phyloP scores from a whole-genome alignment of 768 basidiomycete species.

The Phaffia australis region DNA sequence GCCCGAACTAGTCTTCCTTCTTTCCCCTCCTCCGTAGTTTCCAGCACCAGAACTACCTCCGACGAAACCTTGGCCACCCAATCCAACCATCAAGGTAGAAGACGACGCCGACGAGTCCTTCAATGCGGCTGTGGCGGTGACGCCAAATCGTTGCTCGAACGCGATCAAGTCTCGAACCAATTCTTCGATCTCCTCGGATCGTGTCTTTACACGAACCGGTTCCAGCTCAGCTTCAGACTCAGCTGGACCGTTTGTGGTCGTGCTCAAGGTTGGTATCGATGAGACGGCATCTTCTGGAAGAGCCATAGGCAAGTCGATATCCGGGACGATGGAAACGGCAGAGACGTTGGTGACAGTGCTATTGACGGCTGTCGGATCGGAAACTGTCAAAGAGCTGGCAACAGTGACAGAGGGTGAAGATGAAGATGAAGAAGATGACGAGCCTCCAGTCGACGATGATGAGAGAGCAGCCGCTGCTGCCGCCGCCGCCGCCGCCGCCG shows the following conservation, averaged over 20 bases:
- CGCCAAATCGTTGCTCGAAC: constrained; percentile 24
- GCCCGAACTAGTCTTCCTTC: constrained; percentile 9
- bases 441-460: too few species aligned
- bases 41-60: background rate
- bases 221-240: background rate
- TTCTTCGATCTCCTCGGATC: constrained; percentile 24
- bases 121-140: background rate
- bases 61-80: background rate
- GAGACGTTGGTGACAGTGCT: background rate
- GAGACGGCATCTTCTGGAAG: background rate
- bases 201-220: background rate
- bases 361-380: background rate
- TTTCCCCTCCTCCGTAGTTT: background rate
- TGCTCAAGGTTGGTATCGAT: background rate
- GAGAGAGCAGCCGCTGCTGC: background rate
- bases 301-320: background rate
- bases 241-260: too few species aligned
- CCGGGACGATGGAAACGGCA: background rate
- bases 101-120: background rate
- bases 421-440: too few species aligned
- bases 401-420: too few species aligned
- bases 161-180: constrained; percentile 20
- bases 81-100: too few species aligned
- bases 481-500: background rate
- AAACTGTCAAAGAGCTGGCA: too few species aligned